Percentiles rank a stretch among this genome's conserved stretches.
phyloP scores from a whole-genome alignment of 2,329 filamentous ascomycete genomes.

The Kalaharituber pfeilii region DNA sequence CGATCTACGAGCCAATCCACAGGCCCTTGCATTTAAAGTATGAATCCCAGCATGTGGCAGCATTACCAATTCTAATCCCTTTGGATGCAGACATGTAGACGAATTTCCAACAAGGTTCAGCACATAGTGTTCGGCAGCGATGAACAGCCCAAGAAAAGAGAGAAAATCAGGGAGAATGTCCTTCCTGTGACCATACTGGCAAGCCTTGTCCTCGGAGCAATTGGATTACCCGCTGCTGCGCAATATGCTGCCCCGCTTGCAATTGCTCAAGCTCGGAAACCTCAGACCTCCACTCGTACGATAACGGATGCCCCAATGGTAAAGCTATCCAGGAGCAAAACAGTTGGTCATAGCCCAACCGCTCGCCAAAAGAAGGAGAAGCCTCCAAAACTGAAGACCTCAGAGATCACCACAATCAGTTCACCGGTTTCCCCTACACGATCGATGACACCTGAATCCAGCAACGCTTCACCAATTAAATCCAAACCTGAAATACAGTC shows the following conservation, averaged over 20 bases:
- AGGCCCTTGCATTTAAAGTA: conserved; percentile 48
- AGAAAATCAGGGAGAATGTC: conserved; percentile 67
- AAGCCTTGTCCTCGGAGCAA: conserved; percentile 60
- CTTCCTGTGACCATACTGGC: conserved; percentile 64
- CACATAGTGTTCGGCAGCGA: conserved; percentile 68
- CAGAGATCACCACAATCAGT: background rate
- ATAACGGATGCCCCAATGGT: conserved; percentile 40
- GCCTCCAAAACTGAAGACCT: conserved; percentile 8
- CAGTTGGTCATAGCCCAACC: conserved; percentile 37
- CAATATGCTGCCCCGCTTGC: conserved; percentile 63
- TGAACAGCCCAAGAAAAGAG: conserved; percentile 44
- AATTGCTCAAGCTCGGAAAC: conserved; percentile 64
- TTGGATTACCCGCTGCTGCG: conserved; percentile 59
- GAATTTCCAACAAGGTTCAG: conserved; percentile 78
- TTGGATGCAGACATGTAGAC: conserved; percentile 48
- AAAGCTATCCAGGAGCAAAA: conserved; percentile 51
- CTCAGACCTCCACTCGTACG: conserved; percentile 44
- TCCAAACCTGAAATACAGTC: conserved; percentile 12
- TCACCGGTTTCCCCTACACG: conserved; percentile 1
- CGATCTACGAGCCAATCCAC: conserved; percentile 58
- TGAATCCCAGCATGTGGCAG: conserved; percentile 4
- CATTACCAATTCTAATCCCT: conserved; percentile 6
- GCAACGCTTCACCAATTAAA: conserved; percentile 33
- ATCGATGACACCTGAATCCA: conserved; percentile 29
- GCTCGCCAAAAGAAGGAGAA: conserved; percentile 32